Evolutionary conservation across 2,329 filamentous ascomycete genomes (phyloP).

Genomic region (Didymella sp.): DNA sequence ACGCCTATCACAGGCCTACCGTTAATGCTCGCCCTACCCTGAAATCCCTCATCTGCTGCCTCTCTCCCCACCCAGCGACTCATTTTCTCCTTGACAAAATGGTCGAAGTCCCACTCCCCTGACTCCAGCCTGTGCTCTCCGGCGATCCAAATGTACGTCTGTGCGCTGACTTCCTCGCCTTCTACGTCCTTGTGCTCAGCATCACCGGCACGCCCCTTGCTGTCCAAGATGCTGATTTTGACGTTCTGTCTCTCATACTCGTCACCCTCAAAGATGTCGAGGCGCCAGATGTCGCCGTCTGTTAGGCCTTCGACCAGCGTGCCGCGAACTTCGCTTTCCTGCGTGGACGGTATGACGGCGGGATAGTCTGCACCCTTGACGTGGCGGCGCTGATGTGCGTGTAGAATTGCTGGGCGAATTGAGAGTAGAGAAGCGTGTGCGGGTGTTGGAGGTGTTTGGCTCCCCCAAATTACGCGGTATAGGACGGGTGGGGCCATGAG

Average conservation of each 20-base stretch:
- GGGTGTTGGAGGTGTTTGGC: slow-evolving; percentile 55
- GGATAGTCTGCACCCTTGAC: slow-evolving; percentile 80
- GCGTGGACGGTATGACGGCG: slow-evolving; percentile 64
- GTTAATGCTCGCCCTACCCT: slow-evolving; percentile 49
- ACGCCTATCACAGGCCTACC: slow-evolving; percentile 19
- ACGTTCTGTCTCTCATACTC: slow-evolving; percentile 69
- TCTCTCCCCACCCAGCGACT: slow-evolving; percentile 60
- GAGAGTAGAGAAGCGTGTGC: slow-evolving; percentile 64
- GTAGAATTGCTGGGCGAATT: slow-evolving; percentile 77
- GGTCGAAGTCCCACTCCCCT: slow-evolving; percentile 85
- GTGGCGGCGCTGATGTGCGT: slow-evolving; percentile 72
- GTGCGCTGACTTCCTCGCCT: slow-evolving; percentile 52
- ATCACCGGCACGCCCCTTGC: slow-evolving; percentile 25
- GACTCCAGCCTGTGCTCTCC: slow-evolving; percentile 65
- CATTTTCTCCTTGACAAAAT: slow-evolving; percentile 80
- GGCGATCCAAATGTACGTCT: slow-evolving; percentile 61
- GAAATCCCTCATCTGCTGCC: slow-evolving; percentile 55
- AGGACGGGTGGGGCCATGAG: slow-evolving; percentile 89
- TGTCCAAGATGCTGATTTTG: slow-evolving; percentile 51
- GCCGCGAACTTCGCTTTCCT: slow-evolving; percentile 67
- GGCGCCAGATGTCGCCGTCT: slow-evolving; percentile 72
- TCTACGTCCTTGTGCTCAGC: slow-evolving; percentile 36
- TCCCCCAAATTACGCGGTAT: slow-evolving; percentile 79
- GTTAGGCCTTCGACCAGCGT: slow-evolving; percentile 79
- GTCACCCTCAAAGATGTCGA: slow-evolving; percentile 82